Evolutionary conservation across 2,329 filamentous ascomycete species (phyloP).

Genomic region (Ophiostoma piceae): DNA sequence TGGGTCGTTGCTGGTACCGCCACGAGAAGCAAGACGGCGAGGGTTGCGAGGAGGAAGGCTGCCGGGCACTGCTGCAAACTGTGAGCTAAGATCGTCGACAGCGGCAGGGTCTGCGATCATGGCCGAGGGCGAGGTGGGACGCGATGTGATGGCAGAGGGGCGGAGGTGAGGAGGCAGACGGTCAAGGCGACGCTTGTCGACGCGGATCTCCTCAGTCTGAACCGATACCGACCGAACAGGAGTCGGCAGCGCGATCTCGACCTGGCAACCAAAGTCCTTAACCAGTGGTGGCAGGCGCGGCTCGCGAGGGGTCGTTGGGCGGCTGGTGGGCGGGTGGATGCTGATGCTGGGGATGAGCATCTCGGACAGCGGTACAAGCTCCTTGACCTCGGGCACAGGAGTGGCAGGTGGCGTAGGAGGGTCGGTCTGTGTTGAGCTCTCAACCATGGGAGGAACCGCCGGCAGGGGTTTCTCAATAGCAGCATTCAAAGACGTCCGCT

Average conservation of each 20-base stretch:
- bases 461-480: conserved; percentile 22
- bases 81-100: conserved; percentile 38
- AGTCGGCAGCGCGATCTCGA: conserved; percentile 47
- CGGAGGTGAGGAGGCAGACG: conserved; percentile 72
- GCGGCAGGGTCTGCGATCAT: conserved; percentile 29
- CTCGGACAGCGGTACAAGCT: conserved; percentile 28
- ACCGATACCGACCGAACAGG: conserved; percentile 52
- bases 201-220: conserved; percentile 87
- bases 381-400: conserved; percentile 15
- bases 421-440: conserved; percentile 60
- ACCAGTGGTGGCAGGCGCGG: conserved; percentile 72
- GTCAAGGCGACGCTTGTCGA: conserved; percentile 70
- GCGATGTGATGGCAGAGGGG: conserved; percentile 66
- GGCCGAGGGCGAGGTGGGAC: conserved; percentile 50
- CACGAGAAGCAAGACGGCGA: conserved; percentile 46
- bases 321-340: conserved; percentile 80
- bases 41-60: conserved; percentile 57
- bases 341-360: conserved; percentile 76
- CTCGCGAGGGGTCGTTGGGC: conserved; percentile 71
- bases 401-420: conserved; percentile 28
- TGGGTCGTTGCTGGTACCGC: conserved; percentile 42
- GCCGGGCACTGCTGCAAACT: conserved; percentile 43
- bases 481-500: conserved; percentile 12
- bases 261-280: conserved; percentile 80
- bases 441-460: conserved; percentile 41